Percentiles rank a stretch among this genome's conserved stretches.
These are phyloP conservation scores for Cucurbita moschata DNA, from an alignment of 306 rosid species.

Conservation along the genomic window DNA sequence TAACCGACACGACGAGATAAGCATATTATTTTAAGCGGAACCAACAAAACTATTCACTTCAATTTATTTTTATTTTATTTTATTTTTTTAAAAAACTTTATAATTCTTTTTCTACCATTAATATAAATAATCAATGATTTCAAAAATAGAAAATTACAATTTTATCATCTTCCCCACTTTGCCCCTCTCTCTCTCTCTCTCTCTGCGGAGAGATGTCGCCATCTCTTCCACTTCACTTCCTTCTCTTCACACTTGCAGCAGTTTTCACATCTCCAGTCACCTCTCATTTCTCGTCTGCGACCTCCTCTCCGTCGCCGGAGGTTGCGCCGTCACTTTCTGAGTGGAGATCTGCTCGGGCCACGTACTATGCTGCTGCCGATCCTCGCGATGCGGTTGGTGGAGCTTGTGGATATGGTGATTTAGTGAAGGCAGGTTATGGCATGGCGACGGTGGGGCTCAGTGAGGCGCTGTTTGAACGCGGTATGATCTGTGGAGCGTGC, in stretches of 20 bases:
- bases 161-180: neutral
- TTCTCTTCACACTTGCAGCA: conserved; percentile 18
- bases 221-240: conserved; percentile 8
- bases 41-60: neutral
- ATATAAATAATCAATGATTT: neutral
- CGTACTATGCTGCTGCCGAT: conserved; percentile 79
- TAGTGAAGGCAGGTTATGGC: conserved; percentile 56
- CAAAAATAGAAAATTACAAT: neutral
- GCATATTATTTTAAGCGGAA: neutral
- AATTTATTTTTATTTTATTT: neutral
- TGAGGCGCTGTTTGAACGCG: conserved; percentile 58
- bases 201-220: conserved; percentile 27
- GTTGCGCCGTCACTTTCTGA: conserved; percentile 25
- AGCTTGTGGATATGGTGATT: conserved; percentile 90
- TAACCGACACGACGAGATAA: conserved; percentile 3
- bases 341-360: conserved; percentile 84
- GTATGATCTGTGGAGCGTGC: conserved; percentile 99
- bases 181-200: neutral
- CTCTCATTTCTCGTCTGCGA: conserved; percentile 29
- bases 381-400: conserved; percentile 82
- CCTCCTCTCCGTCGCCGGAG: conserved; percentile 5
- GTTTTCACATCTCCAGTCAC: conserved; percentile 14
- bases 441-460: conserved; percentile 83
- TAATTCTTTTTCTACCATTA: neutral
- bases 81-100: neutral